These are phyloP conservation scores for Phytophthora pinifolia DNA, from an alignment of 352 stramenopile species.

Conservation along the genomic window DNA sequence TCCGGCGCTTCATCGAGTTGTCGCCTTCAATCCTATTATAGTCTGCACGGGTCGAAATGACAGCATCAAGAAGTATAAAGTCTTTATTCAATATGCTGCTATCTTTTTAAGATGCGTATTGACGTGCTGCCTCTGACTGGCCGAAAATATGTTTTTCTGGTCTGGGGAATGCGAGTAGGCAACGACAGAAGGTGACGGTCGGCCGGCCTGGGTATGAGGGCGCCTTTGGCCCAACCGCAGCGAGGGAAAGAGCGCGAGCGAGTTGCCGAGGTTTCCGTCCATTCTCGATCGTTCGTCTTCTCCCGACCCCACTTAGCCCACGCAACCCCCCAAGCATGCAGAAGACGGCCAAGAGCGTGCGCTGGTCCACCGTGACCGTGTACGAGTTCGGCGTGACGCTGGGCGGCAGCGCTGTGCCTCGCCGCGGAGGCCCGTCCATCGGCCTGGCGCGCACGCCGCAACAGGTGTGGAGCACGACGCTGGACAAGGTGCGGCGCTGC, in stretches of 20 bases:
- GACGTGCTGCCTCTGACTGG: too few species aligned
- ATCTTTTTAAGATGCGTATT: too few species aligned
- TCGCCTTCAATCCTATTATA: not conserved
- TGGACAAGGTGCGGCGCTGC: conserved; percentile 37
- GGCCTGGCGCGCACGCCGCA: conserved; percentile 43
- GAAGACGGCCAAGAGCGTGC: conserved; percentile 41
- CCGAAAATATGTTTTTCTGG: not conserved
- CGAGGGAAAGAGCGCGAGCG: conserved; percentile 17
- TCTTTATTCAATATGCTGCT: too few species aligned
- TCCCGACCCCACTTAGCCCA: not conserved
- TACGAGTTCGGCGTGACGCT: conserved; percentile 66
- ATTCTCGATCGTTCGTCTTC: conserved; percentile 10
- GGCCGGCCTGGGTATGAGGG: conserved; percentile 8
- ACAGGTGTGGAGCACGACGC: conserved; percentile 46
- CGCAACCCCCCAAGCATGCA: conserved; percentile 1
- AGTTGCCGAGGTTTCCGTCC: conserved; percentile 4
- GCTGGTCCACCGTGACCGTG: conserved; percentile 61
- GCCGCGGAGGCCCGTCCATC: conserved; percentile 49
- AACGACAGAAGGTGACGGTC: conserved; percentile 6
- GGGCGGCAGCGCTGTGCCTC: conserved; percentile 51
- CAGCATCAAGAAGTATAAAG: too few species aligned
- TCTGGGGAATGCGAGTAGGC: not conserved
- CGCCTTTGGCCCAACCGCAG: conserved; percentile 16
- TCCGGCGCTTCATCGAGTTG: conserved; percentile 35
- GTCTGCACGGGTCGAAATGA: not conserved